These are phyloP conservation scores for Daldinia eschscholtzii DNA, from an alignment of 2,329 filamentous ascomycete species.

Conservation along the genomic window DNA sequence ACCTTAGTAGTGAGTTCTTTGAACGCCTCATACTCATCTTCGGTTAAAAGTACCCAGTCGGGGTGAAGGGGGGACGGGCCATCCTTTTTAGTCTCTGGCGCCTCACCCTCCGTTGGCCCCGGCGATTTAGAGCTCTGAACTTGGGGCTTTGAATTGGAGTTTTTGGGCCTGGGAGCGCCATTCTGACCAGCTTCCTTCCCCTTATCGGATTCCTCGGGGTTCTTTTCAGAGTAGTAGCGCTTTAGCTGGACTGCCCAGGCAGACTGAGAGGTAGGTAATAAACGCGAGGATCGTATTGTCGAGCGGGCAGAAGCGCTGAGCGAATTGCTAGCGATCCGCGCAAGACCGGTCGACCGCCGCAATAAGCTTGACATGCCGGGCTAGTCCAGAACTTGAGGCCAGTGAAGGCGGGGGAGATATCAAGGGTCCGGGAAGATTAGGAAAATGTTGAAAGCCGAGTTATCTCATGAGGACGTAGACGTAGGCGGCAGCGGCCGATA, in stretches of 20 bases:
- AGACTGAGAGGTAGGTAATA: slow-evolving; percentile 45
- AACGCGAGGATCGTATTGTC: slow-evolving; percentile 44
- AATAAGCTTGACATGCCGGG: slow-evolving; percentile 53
- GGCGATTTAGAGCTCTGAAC: slow-evolving; percentile 49
- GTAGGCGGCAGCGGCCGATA: slow-evolving; percentile 29
- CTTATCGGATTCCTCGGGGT: slow-evolving; percentile 39
- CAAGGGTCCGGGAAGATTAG: slow-evolving; percentile 28
- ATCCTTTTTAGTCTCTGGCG: slow-evolving; percentile 33
- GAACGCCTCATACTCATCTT: slow-evolving; percentile 40
- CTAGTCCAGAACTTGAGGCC: slow-evolving; percentile 43
- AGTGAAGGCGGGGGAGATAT: slow-evolving; percentile 41
- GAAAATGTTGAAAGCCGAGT: slow-evolving; percentile 27
- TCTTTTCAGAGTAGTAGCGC: slow-evolving; percentile 48
- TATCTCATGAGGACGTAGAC: slow-evolving; percentile 45
- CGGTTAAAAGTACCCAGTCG: slow-evolving; percentile 50
- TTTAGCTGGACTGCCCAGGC: slow-evolving; percentile 44
- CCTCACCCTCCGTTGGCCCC: slow-evolving; percentile 47
- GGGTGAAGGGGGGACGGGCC: slow-evolving; percentile 45
- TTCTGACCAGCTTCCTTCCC: slow-evolving; percentile 15
- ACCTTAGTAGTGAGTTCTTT: neutral
- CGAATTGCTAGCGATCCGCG: slow-evolving; percentile 47
- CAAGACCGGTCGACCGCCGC: slow-evolving; percentile 50
- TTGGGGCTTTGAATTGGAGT: slow-evolving; percentile 41
- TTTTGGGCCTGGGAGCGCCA: slow-evolving; percentile 19
- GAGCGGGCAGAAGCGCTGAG: slow-evolving; percentile 45